Evolutionary conservation across 345 rosid species (phyloP).

Genomic region (Euphorbia pulcherrima): DNA sequence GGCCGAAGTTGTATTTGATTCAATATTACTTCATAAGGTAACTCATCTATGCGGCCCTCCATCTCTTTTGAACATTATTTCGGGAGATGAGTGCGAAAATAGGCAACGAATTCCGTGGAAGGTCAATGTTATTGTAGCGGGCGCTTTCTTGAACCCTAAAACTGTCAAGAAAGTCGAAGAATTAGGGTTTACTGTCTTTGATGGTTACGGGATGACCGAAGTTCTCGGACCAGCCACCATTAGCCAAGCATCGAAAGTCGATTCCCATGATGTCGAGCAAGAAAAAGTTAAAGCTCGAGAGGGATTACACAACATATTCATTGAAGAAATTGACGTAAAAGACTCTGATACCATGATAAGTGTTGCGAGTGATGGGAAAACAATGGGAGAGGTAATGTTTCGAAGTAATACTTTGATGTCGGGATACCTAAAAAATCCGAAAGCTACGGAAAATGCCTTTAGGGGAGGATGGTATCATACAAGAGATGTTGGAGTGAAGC

Average conservation of each 20-base stretch:
- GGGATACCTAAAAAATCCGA: slow-evolving; percentile 47
- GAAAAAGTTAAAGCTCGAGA: slow-evolving; percentile 12
- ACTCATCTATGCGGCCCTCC: slow-evolving; percentile 52
- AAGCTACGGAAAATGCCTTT: slow-evolving; percentile 47
- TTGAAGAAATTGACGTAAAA: slow-evolving; percentile 51
- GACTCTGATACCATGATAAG: slow-evolving; percentile 45
- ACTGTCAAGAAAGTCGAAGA: slow-evolving; percentile 30
- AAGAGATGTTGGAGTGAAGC: slow-evolving; percentile 48
- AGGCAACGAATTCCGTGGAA: slow-evolving; percentile 12
- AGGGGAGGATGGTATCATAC: slow-evolving; percentile 60
- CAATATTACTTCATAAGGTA: slow-evolving; percentile 32
- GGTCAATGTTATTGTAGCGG: slow-evolving; percentile 40
- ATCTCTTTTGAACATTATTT: slow-evolving; percentile 35
- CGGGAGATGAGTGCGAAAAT: slow-evolving; percentile 8
- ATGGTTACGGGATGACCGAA: slow-evolving; percentile 63
- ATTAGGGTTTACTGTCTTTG: slow-evolving; percentile 39
- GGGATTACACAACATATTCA: slow-evolving; percentile 31
- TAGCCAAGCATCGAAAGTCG: slow-evolving; percentile 29
- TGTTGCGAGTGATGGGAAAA: slow-evolving; percentile 49
- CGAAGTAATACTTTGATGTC: slow-evolving; percentile 51
- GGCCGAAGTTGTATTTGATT: slow-evolving; percentile 29
- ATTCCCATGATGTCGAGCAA: background rate
- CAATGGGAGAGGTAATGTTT: slow-evolving; percentile 57
- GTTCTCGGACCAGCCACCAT: slow-evolving; percentile 44
- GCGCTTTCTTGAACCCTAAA: slow-evolving; percentile 24